A percentile compares a stretch with the other conserved stretches of the same genome.
These are phyloP conservation scores for Populus tremula DNA, from an alignment of 345 rosid genomes.

Conservation along the genomic window DNA sequence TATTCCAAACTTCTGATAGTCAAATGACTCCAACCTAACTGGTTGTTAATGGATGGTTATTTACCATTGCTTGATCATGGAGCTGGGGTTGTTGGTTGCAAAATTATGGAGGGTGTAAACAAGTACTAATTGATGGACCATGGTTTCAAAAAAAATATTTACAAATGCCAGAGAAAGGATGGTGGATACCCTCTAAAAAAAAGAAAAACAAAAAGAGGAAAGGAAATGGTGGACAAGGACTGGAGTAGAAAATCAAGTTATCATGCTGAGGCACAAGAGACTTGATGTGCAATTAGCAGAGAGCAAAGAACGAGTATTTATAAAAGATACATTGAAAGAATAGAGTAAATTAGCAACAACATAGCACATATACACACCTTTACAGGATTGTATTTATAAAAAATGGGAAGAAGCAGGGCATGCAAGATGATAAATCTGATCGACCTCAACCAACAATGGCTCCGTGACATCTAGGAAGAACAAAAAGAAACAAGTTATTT, in stretches of 20 bases:
- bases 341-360: not conserved
- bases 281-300: not conserved
- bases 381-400: conserved; percentile 93
- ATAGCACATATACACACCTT: conserved; percentile 50
- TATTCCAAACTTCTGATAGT: not conserved
- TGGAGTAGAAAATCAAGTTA: not conserved
- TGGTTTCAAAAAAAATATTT: not conserved
- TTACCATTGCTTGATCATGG: not conserved
- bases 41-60: not conserved
- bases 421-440: conserved; percentile 95
- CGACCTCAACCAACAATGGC: conserved; percentile 83
- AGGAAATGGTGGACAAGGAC: not conserved
- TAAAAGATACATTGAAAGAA: not conserved
- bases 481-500: conserved; percentile 3
- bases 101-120: not conserved
- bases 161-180: not conserved
- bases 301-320: not conserved
- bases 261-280: not conserved
- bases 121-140: not conserved
- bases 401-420: conserved; percentile 97
- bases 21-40: not conserved
- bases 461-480: conserved; percentile 66
- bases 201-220: too few relatives aligned
- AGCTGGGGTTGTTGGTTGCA: not conserved
- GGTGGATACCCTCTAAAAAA: not conserved